Percentiles rank a stretch among this genome's conserved stretches.
Conservation (phyloP, 1,139 yeast species). For the Candida smagusa region DNA sequence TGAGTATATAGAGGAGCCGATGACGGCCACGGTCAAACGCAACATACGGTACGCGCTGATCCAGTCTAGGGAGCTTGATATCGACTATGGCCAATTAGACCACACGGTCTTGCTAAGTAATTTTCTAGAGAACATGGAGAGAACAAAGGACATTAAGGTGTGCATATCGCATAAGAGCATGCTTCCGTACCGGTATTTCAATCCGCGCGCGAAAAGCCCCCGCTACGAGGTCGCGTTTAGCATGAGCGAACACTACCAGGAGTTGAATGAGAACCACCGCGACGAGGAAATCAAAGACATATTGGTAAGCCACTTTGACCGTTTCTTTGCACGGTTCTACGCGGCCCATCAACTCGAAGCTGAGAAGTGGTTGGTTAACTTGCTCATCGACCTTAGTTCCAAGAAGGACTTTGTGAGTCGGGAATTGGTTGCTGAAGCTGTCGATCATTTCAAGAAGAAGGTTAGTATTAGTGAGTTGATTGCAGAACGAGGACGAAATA, state of each 20-base stretch:
- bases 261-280: slow-evolving; percentile 7
- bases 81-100: slow-evolving; percentile 8
- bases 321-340: slow-evolving; percentile 14
- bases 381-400: slow-evolving; percentile 9
- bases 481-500: neutral
- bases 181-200: slow-evolving; percentile 10
- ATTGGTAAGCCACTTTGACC: slow-evolving; percentile 13
- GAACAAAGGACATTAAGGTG: slow-evolving; percentile 11
- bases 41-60: slow-evolving; percentile 3
- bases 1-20: neutral
- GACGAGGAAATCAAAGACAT: slow-evolving; percentile 10
- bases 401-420: slow-evolving; percentile 7
- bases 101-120: slow-evolving; percentile 9
- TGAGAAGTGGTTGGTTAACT: slow-evolving; percentile 13
- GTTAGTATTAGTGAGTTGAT: slow-evolving; percentile 7
- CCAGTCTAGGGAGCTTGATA: slow-evolving; percentile 9
- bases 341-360: slow-evolving; percentile 11
- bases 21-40: neutral
- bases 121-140: slow-evolving; percentile 10
- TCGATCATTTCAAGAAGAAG: slow-evolving; percentile 9
- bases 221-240: slow-evolving; percentile 9
- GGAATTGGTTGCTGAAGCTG: slow-evolving; percentile 8
- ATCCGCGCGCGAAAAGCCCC: slow-evolving; percentile 1
- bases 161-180: slow-evolving; percentile 12
- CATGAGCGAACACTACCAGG: slow-evolving; percentile 4